Evolutionary conservation across 257 asterid species (phyloP), one percentile per base, ranked within the genome.

Genomic region (Przewalskia tangutica): DNA sequence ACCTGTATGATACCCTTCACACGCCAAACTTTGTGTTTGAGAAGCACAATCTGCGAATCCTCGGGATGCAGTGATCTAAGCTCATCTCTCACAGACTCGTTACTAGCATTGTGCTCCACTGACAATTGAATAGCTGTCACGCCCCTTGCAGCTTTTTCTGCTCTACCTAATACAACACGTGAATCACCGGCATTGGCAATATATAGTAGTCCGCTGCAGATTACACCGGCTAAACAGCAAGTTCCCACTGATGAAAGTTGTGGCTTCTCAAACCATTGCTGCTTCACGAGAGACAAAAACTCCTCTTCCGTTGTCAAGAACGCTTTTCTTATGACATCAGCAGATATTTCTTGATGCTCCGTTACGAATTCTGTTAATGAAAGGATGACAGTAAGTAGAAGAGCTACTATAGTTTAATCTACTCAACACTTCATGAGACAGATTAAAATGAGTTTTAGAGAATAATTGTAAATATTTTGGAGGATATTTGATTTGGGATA

Each of bases 1-100:
- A 95, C 99, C 97, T 96, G 99, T 83, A 96, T 96, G 84, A 96
- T 85, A 16, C 99, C 98, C 92, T 93, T 96, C 4, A 96, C 98
- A 0, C 98, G 97, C 99, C 99, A 96, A 76, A 94, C 98, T 67
- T 90, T 88, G 91, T 93, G 97, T 87, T 93, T 96, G 64, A 88
- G 88, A 83, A 90, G 94, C 81, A 96, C 99, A 9, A 96, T 96
- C 20, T 89, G 89, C 7, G 99, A 81, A 88, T 96, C 98, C 64
- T 92, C 87, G 2, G 98, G 97, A 87, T 96, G 97, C 90, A 90
- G 82, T 64, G 82, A 83, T 32, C 85, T 90, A 18, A 96, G 93
- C 65, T 96, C 98, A 23, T 91, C 90, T 81, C 99, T 91, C n/a
- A 94, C 91, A 34, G 97, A 89, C 54, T 88, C 92, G 1, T 86